Evolutionary conservation across 495 filamentous ascomycete species (phyloP).

Genomic region (Glutinoglossum americanum): DNA sequence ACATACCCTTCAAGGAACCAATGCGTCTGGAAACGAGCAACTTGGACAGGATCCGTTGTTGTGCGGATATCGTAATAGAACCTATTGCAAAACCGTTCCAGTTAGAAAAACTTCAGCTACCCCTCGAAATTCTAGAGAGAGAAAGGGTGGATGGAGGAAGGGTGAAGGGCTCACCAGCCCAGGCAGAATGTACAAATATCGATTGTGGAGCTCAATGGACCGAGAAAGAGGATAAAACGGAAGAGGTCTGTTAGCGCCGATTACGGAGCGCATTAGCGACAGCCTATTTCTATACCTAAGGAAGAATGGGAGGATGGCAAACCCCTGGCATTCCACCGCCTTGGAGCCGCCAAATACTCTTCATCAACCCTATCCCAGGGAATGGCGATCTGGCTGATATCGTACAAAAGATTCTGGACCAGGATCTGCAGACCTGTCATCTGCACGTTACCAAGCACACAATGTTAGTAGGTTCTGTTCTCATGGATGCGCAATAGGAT

Average conservation of each 20-base stretch:
- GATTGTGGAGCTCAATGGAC: not conserved
- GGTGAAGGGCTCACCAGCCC: not conserved
- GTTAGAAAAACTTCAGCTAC: too few species aligned
- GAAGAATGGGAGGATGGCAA: too few species aligned
- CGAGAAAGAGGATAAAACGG: not conserved
- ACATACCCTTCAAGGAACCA: not conserved
- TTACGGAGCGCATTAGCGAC: too few species aligned
- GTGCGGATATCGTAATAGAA: not conserved
- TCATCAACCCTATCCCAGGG: slow-evolving; percentile 1
- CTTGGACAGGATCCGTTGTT: not conserved
- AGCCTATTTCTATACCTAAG: too few species aligned
- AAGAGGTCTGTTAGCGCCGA: not conserved
- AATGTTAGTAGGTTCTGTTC: too few species aligned
- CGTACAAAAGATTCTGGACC: slow-evolving; percentile 2
- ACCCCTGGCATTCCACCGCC: not conserved
- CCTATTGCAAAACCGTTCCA: not conserved
- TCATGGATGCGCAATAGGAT: too few species aligned
- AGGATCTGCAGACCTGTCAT: slow-evolving; percentile 4
- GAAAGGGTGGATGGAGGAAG: not conserved
- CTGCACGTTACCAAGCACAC: too few species aligned
- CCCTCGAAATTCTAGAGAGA: too few species aligned
- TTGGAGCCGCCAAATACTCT: not conserved
- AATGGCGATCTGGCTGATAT: slow-evolving; percentile 1
- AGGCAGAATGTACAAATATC: slow-evolving; percentile 4
- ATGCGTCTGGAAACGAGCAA: not conserved